Evolutionary conservation across 352 stramenopile genomes (phyloP), one percentile per base, ranked within the genome.

Genomic region (Phytophthora brassicae): DNA sequence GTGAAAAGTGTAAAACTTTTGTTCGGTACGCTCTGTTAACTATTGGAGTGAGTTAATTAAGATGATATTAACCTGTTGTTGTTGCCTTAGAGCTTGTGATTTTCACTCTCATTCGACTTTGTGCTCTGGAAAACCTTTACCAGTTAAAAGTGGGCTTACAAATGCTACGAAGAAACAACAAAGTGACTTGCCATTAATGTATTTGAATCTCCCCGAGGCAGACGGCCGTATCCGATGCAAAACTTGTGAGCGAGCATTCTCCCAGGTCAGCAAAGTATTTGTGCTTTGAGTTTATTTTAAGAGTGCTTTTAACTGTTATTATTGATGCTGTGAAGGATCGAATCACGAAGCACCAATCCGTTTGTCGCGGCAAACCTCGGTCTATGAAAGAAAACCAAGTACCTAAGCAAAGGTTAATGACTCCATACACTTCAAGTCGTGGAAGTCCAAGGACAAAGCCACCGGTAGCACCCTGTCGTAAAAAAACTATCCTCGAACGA

Each of bases 291-390:
- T 51, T 45, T 22, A 6, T 6, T 45, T 16, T 24, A 26, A 36
- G 20, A 2, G 24, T 2, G 19, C 42, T 7, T n/a, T 19, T 31
- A 6, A 14, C 43, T 26, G 22, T 24, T 5, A 22, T 6, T 26
- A 6, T 24, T 44, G 38, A 2, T 44, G 38, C 38, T 44, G n/a
- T 7, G 39, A 12, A 81, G 66, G 77, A 88, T 53, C 80, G 83
- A 0, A 86, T 92, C 52, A 65, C 66, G 7, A 92, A 88, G 56
- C 80, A 90, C 60, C 83, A 90, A 53, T 82, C 78, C 0, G 77
- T 92, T 13, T 92, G 83, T 31, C 59, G 57, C 38, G 64, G 41
- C 14, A 65, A 66, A 24, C 64, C 64, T 16, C 52, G 58, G 3
- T 41, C 28, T 4, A 29, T 26, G 31, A 58, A 64, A 17, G 39